phyloP scores from a whole-genome alignment of 1,139 yeast genomes.

The Wickerhamomyces sp. region DNA sequence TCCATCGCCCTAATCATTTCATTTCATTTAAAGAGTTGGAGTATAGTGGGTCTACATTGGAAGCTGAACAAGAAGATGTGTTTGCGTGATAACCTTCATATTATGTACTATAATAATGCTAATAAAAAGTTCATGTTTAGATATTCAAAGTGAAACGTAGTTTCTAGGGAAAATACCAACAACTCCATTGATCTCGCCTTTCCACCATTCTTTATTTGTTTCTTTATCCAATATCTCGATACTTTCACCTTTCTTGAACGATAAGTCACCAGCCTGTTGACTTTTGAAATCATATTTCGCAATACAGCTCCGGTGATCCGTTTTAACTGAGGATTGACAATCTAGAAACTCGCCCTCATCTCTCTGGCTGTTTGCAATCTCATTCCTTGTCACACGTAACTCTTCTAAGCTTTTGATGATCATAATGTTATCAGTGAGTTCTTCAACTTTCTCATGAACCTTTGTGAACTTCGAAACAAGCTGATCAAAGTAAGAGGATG shows the following conservation, averaged over 20 bases:
- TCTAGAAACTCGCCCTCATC: too few relatives aligned
- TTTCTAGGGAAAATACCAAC: slow-evolving; percentile 53
- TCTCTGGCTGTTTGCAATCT: not conserved
- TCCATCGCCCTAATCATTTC: slow-evolving; percentile 89
- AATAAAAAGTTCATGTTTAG: not conserved
- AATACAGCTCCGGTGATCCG: slow-evolving; percentile 22
- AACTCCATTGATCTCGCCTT: slow-evolving; percentile 42
- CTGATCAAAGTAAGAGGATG: slow-evolving; percentile 1
- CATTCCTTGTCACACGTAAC: not conserved
- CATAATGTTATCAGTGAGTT: slow-evolving; percentile 2
- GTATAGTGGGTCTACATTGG: slow-evolving; percentile 42
- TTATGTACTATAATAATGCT: not conserved
- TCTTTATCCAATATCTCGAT: slow-evolving; percentile 39
- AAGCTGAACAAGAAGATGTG: slow-evolving; percentile 70
- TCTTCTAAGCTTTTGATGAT: slow-evolving; percentile 10
- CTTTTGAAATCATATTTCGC: slow-evolving; percentile 33
- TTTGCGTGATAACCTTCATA: slow-evolving; percentile 38
- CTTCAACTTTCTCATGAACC: not conserved
- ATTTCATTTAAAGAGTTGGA: slow-evolving; percentile 67
- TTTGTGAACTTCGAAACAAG: slow-evolving; percentile 6
- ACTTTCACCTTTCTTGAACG: slow-evolving; percentile 44
- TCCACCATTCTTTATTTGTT: slow-evolving; percentile 52
- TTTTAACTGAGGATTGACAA: slow-evolving; percentile 10
- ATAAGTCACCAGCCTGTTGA: slow-evolving; percentile 41
- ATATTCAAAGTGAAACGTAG: slow-evolving; percentile 33